Base-by-base conservation (phyloP, 192 early-diverging fungal genomes). In the Martensiomyces pterosporus region DNA sequence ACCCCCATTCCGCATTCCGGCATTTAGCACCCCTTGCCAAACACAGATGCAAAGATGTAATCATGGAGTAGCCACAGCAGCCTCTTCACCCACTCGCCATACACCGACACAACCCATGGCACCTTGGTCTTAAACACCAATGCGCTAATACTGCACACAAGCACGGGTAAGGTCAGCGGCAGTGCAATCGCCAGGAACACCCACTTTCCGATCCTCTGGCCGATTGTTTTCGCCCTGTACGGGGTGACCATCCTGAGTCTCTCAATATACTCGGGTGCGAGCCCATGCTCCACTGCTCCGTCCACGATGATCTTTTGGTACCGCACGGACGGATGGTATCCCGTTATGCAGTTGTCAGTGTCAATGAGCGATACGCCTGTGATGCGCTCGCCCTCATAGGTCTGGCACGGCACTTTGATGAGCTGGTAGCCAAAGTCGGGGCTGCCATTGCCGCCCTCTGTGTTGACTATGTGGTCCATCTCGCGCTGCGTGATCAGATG, bases 401-500 rank as follows among this genome's bases (percentile, higher is more conserved):
- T 61, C 19, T 56, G 13, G 41, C 69, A 73, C 18, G 26, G 22
- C 13, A 73, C 47, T 23, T 60, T 47, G 16, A 61, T 33, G 16
- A 65, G 40, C 35, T 54, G 52, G 41, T 73, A 73, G 10, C 69
- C 69, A 60, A 73, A 56, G 43, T 73, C 55, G 1, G 57, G 62
- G 42, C 58, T 60, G 12, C 69, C 69, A 35, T 48, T 57, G 48
- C 69, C 69, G 45, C 69, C 69, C 33, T 73, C 69, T 0, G 69
- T 73, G 33, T 73, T 61, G 33, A 73, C 26, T 16, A 73, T 73
- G 33, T 61, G 69, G 21, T 60, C 37, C 21, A 73, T 21, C 47
- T 73, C 69, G 15, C 49, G 43, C n/a, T 36, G 44, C 8, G 62
- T 73, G 3, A 73, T 73, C 22, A 56, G 39, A 18, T 65, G 63